phyloP scores from a whole-genome alignment of 2,329 filamentous ascomycete genomes.

The Calonectria henricotiae region DNA sequence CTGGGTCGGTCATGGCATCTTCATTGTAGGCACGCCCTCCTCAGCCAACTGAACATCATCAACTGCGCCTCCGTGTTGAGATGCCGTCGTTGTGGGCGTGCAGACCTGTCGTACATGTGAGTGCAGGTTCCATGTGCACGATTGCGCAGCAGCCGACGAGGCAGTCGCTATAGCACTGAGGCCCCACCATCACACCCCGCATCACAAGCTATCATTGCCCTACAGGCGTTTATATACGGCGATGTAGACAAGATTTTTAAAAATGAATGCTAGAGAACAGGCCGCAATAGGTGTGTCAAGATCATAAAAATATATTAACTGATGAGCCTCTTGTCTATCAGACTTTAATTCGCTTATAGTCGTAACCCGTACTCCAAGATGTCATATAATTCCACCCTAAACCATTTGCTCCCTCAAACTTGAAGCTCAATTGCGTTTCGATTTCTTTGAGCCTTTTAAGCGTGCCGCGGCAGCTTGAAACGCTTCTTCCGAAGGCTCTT shows the following conservation, averaged over 20 bases:
- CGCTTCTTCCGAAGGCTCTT: constrained; percentile 75
- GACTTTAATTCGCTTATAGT: neutral
- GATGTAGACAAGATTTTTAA: neutral
- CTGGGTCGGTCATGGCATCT: constrained; percentile 69
- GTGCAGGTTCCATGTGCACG: constrained; percentile 12
- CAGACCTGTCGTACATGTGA: constrained; percentile 27
- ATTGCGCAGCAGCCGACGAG: neutral
- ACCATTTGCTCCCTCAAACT: neutral
- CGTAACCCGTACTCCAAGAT: constrained; percentile 31
- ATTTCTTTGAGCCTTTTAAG: constrained; percentile 56
- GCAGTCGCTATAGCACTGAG: neutral
- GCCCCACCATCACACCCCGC: constrained; percentile 21
- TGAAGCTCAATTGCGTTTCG: constrained; percentile 37
- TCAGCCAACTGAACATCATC: constrained; percentile 34
- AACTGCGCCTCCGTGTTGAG: constrained; percentile 28
- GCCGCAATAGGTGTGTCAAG: no score
- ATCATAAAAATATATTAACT: neutral
- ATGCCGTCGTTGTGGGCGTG: constrained; percentile 16
- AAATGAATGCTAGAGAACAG: neutral
- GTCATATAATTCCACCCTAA: constrained; percentile 13
- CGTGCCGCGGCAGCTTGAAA: constrained; percentile 73
- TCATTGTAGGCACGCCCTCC: constrained; percentile 41
- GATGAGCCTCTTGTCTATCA: neutral
- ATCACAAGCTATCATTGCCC: neutral
- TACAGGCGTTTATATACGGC: neutral